A percentile compares a stretch with the other conserved stretches of the same genome.
phyloP scores from a whole-genome alignment of 257 asterid species.

The Solanum pinnatisectum region DNA sequence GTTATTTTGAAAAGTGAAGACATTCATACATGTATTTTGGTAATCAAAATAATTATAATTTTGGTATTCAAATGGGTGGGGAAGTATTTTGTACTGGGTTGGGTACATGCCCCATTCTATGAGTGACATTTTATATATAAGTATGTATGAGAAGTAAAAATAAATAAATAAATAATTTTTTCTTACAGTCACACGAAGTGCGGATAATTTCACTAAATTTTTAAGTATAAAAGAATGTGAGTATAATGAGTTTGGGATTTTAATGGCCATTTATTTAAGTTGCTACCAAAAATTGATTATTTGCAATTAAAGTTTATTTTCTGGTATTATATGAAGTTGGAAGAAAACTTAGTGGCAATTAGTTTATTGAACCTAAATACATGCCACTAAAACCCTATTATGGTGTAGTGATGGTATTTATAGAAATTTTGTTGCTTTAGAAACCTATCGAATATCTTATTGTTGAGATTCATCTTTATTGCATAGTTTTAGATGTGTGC shows the following conservation, averaged over 20 bases:
- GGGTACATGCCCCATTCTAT: not conserved
- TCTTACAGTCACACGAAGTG: too few species aligned
- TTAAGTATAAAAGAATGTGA: not conserved
- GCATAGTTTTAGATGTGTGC: conserved; percentile 15
- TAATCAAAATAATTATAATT: too few species aligned
- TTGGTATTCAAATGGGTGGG: not conserved
- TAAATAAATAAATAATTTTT: too few species aligned
- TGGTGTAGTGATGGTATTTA: not conserved
- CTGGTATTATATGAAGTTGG: not conserved
- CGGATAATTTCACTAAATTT: not conserved
- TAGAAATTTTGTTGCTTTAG: not conserved
- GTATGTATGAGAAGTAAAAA: not conserved
- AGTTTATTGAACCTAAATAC: not conserved
- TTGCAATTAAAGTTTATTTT: not conserved
- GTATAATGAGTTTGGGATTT: not conserved
- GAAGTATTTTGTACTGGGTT: not conserved
- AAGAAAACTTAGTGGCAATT: not conserved
- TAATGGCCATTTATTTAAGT: not conserved
- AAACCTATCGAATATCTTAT: conserved; percentile 1
- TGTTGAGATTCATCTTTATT: not conserved
- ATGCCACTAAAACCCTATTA: not conserved
- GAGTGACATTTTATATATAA: not conserved
- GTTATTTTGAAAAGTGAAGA: not conserved
- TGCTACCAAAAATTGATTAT: not conserved
- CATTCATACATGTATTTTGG: not conserved